Conservation (phyloP, 169 alveolate species). For the Plasmodium inui region DNA sequence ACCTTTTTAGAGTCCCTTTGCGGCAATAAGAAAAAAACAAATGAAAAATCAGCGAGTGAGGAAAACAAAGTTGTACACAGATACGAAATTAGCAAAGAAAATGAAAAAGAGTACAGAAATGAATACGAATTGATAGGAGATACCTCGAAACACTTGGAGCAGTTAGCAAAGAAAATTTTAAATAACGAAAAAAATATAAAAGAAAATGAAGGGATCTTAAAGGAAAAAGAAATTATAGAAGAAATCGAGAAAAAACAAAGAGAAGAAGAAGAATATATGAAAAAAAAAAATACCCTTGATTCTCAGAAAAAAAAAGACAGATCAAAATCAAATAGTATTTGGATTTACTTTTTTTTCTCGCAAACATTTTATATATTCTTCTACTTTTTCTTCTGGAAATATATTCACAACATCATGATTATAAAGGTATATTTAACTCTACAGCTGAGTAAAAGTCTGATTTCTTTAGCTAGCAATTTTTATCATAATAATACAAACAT, state of each 20-base stretch:
- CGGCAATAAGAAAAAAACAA: background rate
- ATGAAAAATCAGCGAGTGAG: conserved; percentile 3
- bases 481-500: conserved; percentile 45
- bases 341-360: conserved; percentile 45
- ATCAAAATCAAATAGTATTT: background rate
- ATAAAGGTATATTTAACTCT: conserved; percentile 56
- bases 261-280: conserved; percentile 76
- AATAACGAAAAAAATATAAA: conserved; percentile 19
- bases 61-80: conserved; percentile 20
- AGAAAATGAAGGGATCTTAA: conserved; percentile 62
- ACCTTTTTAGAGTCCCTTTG: conserved; percentile 29
- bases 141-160: conserved; percentile 56
- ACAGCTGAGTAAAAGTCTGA: conserved; percentile 40
- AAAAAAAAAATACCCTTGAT: conserved; percentile 20
- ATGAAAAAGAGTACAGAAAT: conserved; percentile 21
- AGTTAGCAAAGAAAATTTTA: conserved; percentile 53
- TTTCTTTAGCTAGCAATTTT: conserved; percentile 22
- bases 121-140: conserved; percentile 55
- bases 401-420: conserved; percentile 28
- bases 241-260: conserved; percentile 62
- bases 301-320: conserved; percentile 24
- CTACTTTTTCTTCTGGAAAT: conserved; percentile 53
- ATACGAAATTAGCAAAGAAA: conserved; percentile 50
- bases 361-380: conserved; percentile 51
- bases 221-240: conserved; percentile 73